Conservation (phyloP, 75 land plant species). For the Cunninghamia lanceolata region DNA sequence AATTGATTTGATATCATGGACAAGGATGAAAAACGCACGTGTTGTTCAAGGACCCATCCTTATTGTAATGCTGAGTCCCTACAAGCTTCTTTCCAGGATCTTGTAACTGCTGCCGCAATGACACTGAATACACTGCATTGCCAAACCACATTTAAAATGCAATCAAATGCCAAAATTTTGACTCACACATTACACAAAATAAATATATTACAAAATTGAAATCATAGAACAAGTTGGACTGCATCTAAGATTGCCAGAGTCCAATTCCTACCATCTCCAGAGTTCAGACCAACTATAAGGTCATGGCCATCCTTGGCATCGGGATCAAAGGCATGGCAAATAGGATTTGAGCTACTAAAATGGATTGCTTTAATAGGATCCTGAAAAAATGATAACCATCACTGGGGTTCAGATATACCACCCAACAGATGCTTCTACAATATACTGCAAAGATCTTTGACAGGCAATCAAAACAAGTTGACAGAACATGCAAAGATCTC, state of each 20-base stretch:
- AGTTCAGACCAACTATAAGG: slow-evolving; percentile 77
- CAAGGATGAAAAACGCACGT: slow-evolving; percentile 41
- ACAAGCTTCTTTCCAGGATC: slow-evolving; percentile 98
- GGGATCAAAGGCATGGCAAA: slow-evolving; percentile 85
- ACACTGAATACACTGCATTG: slow-evolving; percentile 74
- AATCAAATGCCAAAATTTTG: background rate
- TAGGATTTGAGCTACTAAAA: slow-evolving; percentile 75
- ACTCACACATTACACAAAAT: background rate
- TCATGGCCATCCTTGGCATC: slow-evolving; percentile 98
- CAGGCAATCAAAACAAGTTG: background rate
- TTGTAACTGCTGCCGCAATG: slow-evolving; percentile 92
- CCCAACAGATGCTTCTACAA: background rate
- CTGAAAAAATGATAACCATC: slow-evolving; percentile 36
- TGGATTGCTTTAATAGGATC: slow-evolving; percentile 90
- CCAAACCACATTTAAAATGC: background rate
- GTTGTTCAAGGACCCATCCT: slow-evolving; percentile 83
- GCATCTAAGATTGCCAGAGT: slow-evolving; percentile 1
- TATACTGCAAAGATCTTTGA: background rate
- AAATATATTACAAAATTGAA: background rate
- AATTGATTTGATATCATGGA: background rate
- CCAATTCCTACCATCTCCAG: slow-evolving; percentile 80
- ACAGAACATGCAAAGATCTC: background rate
- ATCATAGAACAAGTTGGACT: background rate
- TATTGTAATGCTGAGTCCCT: slow-evolving; percentile 95
- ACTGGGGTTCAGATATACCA: background rate